phyloP scores from a whole-genome alignment of 2,329 filamentous ascomycete genomes.

The Graphilbum fragrans region DNA sequence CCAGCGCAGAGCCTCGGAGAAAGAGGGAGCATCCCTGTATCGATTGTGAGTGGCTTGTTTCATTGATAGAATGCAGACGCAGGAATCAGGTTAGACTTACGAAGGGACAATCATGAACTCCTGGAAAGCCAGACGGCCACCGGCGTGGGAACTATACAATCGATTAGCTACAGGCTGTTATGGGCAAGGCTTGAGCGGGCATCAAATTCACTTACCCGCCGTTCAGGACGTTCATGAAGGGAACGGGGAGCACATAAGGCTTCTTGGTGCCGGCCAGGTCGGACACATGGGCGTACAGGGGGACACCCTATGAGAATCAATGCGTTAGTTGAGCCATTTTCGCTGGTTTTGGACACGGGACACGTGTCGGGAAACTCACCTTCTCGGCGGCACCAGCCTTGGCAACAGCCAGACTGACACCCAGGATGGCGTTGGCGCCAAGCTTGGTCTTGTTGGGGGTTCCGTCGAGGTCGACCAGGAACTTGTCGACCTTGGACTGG shows the following conservation, averaged over 20 bases:
- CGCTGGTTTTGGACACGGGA: no score
- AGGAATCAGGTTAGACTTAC: constrained; percentile 31
- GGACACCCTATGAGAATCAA: constrained; percentile 45
- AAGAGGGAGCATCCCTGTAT: constrained; percentile 65
- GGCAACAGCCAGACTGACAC: constrained; percentile 72
- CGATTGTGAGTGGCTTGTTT: constrained; percentile 4
- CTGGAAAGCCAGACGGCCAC: constrained; percentile 89
- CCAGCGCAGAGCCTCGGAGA: constrained; percentile 92
- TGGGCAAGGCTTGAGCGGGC: no score
- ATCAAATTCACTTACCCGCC: constrained; percentile 52
- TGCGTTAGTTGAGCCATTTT: background rate
- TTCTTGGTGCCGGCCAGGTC: constrained; percentile 61
- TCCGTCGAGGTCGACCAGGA: constrained; percentile 76
- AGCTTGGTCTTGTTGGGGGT: constrained; percentile 79
- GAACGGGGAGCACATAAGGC: constrained; percentile 7
- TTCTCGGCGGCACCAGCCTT: constrained; percentile 87
- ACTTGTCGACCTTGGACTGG: constrained; percentile 70
- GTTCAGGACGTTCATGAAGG: constrained; percentile 9
- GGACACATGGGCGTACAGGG: constrained; percentile 79
- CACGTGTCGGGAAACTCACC: constrained; percentile 23
- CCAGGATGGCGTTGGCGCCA: constrained; percentile 79
- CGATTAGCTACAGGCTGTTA: background rate
- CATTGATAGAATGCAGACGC: background rate
- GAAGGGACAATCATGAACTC: constrained; percentile 92
- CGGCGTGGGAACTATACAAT: constrained; percentile 67